Evolutionary conservation across 176 grass and related monocot species (phyloP).

Genomic region (Alloteropsis semialata): DNA sequence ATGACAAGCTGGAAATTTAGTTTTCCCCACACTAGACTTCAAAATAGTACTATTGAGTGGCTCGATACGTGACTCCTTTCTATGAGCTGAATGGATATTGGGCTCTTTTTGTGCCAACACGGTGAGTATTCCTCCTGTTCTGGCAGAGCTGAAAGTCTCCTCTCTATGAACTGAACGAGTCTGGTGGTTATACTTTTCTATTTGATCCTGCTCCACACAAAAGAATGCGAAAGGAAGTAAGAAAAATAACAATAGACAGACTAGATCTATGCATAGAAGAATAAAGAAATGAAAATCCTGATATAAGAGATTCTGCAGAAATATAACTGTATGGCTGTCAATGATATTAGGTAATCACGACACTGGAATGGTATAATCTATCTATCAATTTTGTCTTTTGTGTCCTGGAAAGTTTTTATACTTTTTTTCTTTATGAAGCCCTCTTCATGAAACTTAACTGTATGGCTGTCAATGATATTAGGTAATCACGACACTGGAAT

Average conservation of each 20-base stretch:
- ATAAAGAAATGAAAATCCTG: neutral
- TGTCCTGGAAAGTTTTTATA: neutral
- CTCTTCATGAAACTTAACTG: neutral
- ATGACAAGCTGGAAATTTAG: too few relatives aligned
- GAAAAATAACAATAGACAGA: neutral
- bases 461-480: too few relatives aligned
- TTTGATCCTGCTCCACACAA: neutral
- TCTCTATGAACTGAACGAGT: conserved; percentile 27
- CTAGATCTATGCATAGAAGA: neutral
- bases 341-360: neutral
- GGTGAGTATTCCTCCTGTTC: neutral
- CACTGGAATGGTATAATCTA: neutral
- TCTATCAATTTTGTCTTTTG: neutral
- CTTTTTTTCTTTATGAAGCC: neutral
- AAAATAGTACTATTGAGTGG: neutral
- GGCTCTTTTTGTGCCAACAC: conserved; percentile 5
- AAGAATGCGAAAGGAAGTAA: neutral
- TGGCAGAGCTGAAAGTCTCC: conserved; percentile 22
- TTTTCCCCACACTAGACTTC: too few relatives aligned
- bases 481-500: too few relatives aligned
- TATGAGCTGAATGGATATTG: neutral
- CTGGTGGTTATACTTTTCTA: conserved; percentile 11
- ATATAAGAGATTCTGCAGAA: conserved; percentile 11
- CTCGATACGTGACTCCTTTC: neutral
- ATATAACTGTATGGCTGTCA: neutral